Conservation (phyloP, 1,139 yeast genomes). For the Geotrichum histeridarum region DNA sequence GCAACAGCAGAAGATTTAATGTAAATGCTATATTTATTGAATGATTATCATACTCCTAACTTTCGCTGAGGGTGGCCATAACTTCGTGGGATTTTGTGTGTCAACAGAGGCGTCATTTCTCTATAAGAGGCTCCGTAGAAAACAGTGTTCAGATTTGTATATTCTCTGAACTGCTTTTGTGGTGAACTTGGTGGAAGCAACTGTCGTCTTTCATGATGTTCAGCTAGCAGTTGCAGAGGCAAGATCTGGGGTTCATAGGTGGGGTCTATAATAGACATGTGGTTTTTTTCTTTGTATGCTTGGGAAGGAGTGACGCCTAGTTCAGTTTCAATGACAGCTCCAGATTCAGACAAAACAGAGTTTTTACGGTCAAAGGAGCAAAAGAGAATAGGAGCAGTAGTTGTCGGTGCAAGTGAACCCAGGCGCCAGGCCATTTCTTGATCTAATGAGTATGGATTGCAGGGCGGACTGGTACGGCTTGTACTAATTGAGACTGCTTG, state of each 20-base stretch:
- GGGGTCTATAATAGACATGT: background rate
- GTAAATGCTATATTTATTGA: background rate
- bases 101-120: constrained; percentile 2
- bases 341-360: background rate
- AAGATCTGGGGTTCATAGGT: background rate
- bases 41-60: background rate
- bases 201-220: background rate
- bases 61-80: background rate
- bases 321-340: background rate
- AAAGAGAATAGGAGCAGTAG: constrained; percentile 2
- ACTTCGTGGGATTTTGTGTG: constrained; percentile 3
- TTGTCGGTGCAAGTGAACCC: constrained; percentile 11
- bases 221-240: background rate
- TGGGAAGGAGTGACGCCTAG: constrained; percentile 2
- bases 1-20: background rate
- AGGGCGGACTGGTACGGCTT: background rate
- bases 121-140: constrained; percentile 7
- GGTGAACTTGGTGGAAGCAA: background rate
- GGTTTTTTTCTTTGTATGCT: background rate
- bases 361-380: constrained; percentile 8
- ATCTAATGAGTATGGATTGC: background rate
- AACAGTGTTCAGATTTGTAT: constrained; percentile 6
- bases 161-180: background rate
- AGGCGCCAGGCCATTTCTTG: constrained; percentile 10
- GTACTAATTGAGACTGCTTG: background rate